These are phyloP conservation scores for Amylostereum chailletii DNA, from an alignment of 1,284 basidiomycete species.

Conservation along the genomic window DNA sequence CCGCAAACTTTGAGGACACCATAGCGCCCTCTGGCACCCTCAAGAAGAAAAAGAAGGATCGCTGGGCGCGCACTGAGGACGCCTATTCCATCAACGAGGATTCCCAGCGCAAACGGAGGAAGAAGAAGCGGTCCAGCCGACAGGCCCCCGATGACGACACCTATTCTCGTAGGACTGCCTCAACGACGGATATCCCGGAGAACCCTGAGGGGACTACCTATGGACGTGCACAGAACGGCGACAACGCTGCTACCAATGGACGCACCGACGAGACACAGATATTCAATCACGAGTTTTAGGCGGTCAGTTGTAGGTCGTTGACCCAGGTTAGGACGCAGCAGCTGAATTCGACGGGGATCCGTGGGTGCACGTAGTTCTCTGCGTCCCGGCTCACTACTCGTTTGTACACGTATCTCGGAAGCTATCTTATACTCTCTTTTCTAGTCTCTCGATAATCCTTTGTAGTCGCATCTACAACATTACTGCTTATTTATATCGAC, in stretches of 20 bases:
- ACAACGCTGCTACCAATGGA: conserved; percentile 13
- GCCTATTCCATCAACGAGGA: conserved; percentile 54
- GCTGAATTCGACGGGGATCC: not conserved
- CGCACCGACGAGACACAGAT: conserved; percentile 25
- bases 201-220: conserved; percentile 45
- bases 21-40: conserved; percentile 28
- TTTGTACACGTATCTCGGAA: no score
- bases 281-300: conserved; percentile 41
- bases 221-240: not conserved
- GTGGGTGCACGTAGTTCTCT: not conserved
- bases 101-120: conserved; percentile 33
- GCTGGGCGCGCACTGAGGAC: conserved; percentile 78
- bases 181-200: conserved; percentile 56
- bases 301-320: not conserved
- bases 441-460: no score
- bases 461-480: no score
- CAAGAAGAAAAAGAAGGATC: conserved; percentile 69
- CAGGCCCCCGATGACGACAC: conserved; percentile 31
- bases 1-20: conserved; percentile 70
- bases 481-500: no score
- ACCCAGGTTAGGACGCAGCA: no score
- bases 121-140: conserved; percentile 36
- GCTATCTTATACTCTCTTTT: no score
- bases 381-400: no score
- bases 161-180: conserved; percentile 36